These are phyloP conservation scores for Verbascum thapsus DNA, from an alignment of 257 asterid genomes.

Conservation along the genomic window DNA sequence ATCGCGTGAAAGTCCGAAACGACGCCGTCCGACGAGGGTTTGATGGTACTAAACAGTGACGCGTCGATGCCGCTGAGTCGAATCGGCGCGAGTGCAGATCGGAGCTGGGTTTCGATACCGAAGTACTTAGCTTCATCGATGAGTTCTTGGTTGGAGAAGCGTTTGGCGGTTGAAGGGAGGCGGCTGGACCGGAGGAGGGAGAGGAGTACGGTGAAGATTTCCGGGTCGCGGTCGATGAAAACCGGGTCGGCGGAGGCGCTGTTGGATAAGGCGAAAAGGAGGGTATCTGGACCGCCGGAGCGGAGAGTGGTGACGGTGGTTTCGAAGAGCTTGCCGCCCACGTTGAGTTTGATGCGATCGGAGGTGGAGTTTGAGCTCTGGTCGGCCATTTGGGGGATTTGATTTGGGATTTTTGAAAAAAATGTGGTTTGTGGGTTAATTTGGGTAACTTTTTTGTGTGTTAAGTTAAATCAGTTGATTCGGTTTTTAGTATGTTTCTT, in stretches of 20 bases:
- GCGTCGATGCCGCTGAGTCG: conserved; percentile 71
- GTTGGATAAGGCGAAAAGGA: conserved; percentile 64
- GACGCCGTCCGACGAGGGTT: conserved; percentile 63
- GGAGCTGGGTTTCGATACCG: conserved; percentile 80
- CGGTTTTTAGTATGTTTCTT: not conserved
- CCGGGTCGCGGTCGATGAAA: conserved; percentile 98
- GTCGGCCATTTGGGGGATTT: conserved; percentile 45
- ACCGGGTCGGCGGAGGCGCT: conserved; percentile 60
- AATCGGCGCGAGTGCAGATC: conserved; percentile 73
- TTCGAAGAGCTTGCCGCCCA: conserved; percentile 92
- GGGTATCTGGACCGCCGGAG: conserved; percentile 85
- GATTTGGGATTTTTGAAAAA: conserved; percentile 2
- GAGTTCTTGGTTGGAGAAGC: conserved; percentile 79
- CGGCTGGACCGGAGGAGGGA: conserved; percentile 88
- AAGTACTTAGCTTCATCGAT: conserved; percentile 79
- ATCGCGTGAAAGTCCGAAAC: conserved; percentile 80
- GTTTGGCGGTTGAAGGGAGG: conserved; percentile 83
- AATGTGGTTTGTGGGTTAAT: conserved; percentile 21
- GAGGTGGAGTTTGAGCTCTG: conserved; percentile 28
- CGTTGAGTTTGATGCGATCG: conserved; percentile 89
- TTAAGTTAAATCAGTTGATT: not conserved
- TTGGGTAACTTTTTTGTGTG: not conserved
- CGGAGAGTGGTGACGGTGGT: conserved; percentile 83
- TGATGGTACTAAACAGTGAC: conserved; percentile 49
- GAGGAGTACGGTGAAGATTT: conserved; percentile 76